Evolutionary conservation across 169 alveolate species (phyloP).

Genomic region (Plasmodium vinckei): DNA sequence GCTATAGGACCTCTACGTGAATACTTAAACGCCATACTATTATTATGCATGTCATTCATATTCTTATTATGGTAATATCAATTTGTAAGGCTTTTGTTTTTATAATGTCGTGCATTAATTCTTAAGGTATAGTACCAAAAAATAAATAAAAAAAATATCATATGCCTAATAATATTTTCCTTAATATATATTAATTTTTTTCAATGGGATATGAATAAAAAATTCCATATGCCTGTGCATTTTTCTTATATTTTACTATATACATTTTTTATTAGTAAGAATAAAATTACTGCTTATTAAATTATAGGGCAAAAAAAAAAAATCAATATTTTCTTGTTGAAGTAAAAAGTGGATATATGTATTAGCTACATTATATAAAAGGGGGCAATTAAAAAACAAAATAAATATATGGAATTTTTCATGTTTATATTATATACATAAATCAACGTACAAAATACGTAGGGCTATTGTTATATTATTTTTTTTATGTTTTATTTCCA

Average conservation of each 20-base stretch:
- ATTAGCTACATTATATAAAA: background rate
- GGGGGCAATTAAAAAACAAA: conserved; percentile 15
- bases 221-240: background rate
- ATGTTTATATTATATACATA: background rate
- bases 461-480: too few species aligned
- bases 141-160: background rate
- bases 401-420: conserved; percentile 6
- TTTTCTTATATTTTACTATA: background rate
- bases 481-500: too few species aligned
- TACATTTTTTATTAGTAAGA: background rate
- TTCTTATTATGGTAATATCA: too few species aligned
- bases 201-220: background rate
- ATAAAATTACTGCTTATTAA: background rate
- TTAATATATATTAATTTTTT: background rate
- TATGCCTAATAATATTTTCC: background rate
- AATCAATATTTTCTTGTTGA: conserved; percentile 9
- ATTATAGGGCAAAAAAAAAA: conserved; percentile 1
- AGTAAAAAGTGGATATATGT: conserved; percentile 53
- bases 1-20: conserved; percentile 92
- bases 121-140: background rate
- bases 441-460: too few species aligned
- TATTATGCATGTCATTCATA: too few species aligned
- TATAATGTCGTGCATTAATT: conserved; percentile 10
- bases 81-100: too few species aligned
- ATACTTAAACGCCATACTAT: background rate